phyloP scores from a whole-genome alignment of 2,329 filamentous ascomycete species.

The Xylariaceae sp. region DNA sequence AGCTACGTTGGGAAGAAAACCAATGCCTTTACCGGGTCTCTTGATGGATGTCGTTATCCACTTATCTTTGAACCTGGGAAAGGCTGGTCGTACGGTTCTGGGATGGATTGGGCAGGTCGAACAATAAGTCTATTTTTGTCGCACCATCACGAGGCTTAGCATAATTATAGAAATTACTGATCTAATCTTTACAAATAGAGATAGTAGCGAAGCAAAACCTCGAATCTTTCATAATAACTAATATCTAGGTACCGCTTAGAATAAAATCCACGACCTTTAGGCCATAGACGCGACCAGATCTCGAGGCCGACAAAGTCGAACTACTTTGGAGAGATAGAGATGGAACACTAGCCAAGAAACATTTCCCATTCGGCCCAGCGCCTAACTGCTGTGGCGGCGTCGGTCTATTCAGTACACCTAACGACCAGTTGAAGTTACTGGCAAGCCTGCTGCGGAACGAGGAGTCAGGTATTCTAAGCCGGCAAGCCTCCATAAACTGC shows the following conservation, averaged over 20 bases:
- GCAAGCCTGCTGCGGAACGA: neutral
- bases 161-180: too few relatives aligned
- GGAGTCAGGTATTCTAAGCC: too few relatives aligned
- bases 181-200: too few relatives aligned
- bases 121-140: neutral
- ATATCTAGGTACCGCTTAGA: conserved; percentile 3
- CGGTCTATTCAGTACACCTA: conserved; percentile 4
- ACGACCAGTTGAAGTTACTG: conserved; percentile 2
- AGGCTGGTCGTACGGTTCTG: conserved; percentile 4
- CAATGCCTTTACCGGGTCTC: conserved; percentile 1
- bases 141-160: too few relatives aligned
- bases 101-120: conserved; percentile 6
- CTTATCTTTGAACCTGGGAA: conserved; percentile 3
- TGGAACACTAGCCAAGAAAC: neutral
- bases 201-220: conserved; percentile 5
- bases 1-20: conserved; percentile 2
- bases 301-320: conserved; percentile 1
- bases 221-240: conserved; percentile 2
- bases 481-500: conserved; percentile 1
- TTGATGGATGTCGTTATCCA: conserved; percentile 3
- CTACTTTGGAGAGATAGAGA: neutral
- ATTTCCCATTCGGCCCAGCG: conserved; percentile 5
- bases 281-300: conserved; percentile 3
- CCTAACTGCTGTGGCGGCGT: conserved; percentile 4
- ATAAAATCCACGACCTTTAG: conserved; percentile 4